A percentile compares a stretch with the other conserved stretches of the same genome.
Evolutionary conservation across 1,284 basidiomycete species (phyloP).

Genomic region (Pulveroboletus sp.): DNA sequence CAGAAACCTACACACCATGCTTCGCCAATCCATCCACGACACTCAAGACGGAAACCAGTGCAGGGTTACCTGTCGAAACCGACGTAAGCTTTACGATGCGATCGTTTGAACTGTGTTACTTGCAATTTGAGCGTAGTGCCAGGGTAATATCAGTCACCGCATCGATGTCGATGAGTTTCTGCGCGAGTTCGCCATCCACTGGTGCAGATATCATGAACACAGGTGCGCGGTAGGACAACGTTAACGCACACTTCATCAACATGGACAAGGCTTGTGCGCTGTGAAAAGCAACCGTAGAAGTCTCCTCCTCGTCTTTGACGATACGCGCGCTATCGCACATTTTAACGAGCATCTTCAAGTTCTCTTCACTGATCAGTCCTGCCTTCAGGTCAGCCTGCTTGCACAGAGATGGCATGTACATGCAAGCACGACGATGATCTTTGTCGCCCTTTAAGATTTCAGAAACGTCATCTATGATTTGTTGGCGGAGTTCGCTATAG

Average conservation of each 20-base stretch:
- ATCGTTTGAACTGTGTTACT: not conserved
- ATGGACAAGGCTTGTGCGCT: constrained; percentile 32
- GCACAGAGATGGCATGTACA: constrained; percentile 34
- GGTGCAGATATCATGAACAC: not conserved
- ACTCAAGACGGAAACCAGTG: constrained; percentile 25
- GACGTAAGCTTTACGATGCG: not conserved
- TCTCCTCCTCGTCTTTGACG: constrained; percentile 19
- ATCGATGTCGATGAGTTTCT: constrained; percentile 17
- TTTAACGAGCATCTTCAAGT: constrained; percentile 23
- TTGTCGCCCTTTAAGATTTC: constrained; percentile 13
- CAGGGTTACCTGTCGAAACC: constrained; percentile 17
- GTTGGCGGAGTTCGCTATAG: constrained; percentile 3
- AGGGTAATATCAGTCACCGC: constrained; percentile 24
- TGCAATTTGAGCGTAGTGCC: constrained; percentile 22
- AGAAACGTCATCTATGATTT: constrained; percentile 20
- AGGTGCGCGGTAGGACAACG: not conserved
- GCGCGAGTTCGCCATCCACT: constrained; percentile 20
- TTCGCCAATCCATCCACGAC: constrained; percentile 24
- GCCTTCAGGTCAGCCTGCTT: constrained; percentile 20
- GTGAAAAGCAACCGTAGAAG: constrained; percentile 26
- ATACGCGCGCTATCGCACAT: constrained; percentile 20
- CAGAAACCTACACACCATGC: constrained; percentile 12
- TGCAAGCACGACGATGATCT: constrained; percentile 28
- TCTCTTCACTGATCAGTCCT: constrained; percentile 21
- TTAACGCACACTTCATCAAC: constrained; percentile 26